Base-by-base conservation (phyloP, 768 basidiomycete genomes). In the Pulveroboletus ravenelii region DNA sequence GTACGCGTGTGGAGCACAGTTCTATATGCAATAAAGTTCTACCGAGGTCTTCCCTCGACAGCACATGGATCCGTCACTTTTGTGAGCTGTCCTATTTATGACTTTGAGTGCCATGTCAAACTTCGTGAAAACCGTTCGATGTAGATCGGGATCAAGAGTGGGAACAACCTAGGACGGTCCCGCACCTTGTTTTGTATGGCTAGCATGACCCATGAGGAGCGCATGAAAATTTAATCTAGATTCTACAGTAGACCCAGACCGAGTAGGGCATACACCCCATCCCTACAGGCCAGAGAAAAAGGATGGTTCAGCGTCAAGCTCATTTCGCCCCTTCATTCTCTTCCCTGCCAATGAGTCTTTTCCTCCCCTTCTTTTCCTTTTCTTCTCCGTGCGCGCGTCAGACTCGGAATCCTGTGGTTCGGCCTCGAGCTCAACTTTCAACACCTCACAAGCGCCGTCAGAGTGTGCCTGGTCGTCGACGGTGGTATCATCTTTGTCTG, bases 211-310 rank as follows among this genome's bases (percentile, higher is more conserved):
- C 14, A 18, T 18, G 18, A 20, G 29, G 29, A 17, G 29, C 5
- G 10, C 17, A 52, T 10, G 12, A 18, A 9, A 45, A 14, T 34
- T 1, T 27, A 6, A 27, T 27, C 25, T 27, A 27, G 25, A 27
- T 27, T 27, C 25, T 6, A 27, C 25, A 27, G 25, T 34, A 20
- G 17, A 27, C 41, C 13, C 23, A 34, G 15, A 27, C 7, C 6
- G 2, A 32, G 15, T 6, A 13, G 23, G 7, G 39, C 31, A 30
- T 35, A 27, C 40, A 30, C 6, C 6, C 14, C 15, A 25, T 32
- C 6, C 20, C 25, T 66, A 87, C 52, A 90, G 68, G 40, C 76
- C 84, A 40, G 79, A 77, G 59, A 89, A 90, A 67, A 89, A 90
- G 17, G 78, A 72, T 10, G 73, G 73, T 29, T 84, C 79, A 5